phyloP scores from a whole-genome alignment of 2,329 filamentous ascomycete genomes.

The Ophiocordyceps polyrhachis-furcata region DNA sequence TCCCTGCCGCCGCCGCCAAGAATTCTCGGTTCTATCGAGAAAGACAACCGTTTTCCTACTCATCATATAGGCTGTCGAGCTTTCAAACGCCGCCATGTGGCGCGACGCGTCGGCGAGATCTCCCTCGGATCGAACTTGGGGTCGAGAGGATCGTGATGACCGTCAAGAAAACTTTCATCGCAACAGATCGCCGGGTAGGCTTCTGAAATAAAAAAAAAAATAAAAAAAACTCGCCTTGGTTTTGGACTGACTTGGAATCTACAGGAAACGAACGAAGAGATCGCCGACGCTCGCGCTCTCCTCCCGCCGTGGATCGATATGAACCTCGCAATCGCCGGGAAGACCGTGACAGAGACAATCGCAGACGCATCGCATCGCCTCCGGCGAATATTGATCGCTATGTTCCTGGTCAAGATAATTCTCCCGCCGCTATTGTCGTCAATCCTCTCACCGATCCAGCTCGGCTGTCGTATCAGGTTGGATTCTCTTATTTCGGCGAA shows the following conservation, averaged over 20 bases:
- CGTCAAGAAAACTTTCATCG: conserved; percentile 43
- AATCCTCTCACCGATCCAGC: conserved; percentile 59
- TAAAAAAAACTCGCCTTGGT: not conserved
- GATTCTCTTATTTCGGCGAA: conserved; percentile 71
- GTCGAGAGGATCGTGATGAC: conserved; percentile 19
- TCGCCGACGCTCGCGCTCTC: conserved; percentile 50
- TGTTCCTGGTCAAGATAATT: conserved; percentile 51
- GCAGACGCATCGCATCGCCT: conserved; percentile 40
- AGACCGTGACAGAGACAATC: conserved; percentile 44
- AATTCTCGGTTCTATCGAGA: conserved; percentile 1
- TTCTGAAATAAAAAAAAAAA: conserved; percentile 8
- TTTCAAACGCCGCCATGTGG: conserved; percentile 37
- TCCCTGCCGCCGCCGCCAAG: conserved; percentile 6
- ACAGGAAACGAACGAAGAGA: conserved; percentile 41
- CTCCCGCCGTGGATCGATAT: conserved; percentile 53
- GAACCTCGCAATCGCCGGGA: conserved; percentile 54
- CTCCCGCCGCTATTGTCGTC: conserved; percentile 22
- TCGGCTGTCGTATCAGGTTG: conserved; percentile 59
- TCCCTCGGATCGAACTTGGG: conserved; percentile 33
- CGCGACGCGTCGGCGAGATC: conserved; percentile 33
- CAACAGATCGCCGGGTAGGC: conserved; percentile 51
- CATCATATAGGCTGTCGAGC: conserved; percentile 9
- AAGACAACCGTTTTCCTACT: conserved; percentile 1
- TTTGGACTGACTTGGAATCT: not conserved
- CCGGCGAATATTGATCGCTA: conserved; percentile 68